Percentiles rank a stretch among this genome's conserved stretches.
Evolutionary conservation across 768 basidiomycete species (phyloP).

Genomic region (Kwoniella botswanensis): DNA sequence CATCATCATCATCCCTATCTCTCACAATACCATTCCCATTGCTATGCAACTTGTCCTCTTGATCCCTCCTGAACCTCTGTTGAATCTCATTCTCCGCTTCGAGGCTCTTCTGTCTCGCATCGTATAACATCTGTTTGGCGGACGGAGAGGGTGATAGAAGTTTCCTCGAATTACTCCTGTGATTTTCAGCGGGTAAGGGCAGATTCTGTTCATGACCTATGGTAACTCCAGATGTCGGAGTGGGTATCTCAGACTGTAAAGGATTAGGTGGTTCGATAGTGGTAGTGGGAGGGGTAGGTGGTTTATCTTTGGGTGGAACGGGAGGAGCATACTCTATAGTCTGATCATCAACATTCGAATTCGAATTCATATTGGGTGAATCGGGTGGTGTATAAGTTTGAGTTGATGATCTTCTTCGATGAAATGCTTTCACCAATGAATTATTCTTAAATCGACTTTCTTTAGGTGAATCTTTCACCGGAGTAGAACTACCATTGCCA

Average conservation of each 20-base stretch:
- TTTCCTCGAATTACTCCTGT: background rate
- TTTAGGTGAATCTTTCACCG: conserved; percentile 16
- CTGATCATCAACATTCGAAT: conserved; percentile 2
- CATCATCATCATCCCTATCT: conserved; percentile 7
- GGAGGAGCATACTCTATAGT: conserved; percentile 20
- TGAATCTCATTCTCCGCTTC: conserved; percentile 40
- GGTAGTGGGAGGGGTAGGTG: background rate
- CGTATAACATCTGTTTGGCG: conserved; percentile 30
- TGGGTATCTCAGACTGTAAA: conserved; percentile 8
- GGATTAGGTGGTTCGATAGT: conserved; percentile 9
- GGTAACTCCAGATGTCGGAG: conserved; percentile 10
- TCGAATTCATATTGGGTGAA: conserved; percentile 16
- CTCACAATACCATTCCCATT: background rate
- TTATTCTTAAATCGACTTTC: conserved; percentile 24
- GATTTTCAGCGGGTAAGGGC: conserved; percentile 1
- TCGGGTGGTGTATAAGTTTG: conserved; percentile 13
- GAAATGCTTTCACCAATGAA: conserved; percentile 29
- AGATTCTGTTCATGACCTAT: conserved; percentile 9
- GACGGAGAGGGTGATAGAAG: conserved; percentile 39
- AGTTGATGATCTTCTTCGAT: conserved; percentile 21
- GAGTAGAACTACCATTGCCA: background rate
- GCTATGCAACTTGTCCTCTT: conserved; percentile 14
- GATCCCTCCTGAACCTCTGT: conserved; percentile 43
- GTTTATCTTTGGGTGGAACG: conserved; percentile 30
- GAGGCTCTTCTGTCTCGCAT: conserved; percentile 35